phyloP scores from a whole-genome alignment of 352 stramenopile species.

The Phytophthora tubulina region DNA sequence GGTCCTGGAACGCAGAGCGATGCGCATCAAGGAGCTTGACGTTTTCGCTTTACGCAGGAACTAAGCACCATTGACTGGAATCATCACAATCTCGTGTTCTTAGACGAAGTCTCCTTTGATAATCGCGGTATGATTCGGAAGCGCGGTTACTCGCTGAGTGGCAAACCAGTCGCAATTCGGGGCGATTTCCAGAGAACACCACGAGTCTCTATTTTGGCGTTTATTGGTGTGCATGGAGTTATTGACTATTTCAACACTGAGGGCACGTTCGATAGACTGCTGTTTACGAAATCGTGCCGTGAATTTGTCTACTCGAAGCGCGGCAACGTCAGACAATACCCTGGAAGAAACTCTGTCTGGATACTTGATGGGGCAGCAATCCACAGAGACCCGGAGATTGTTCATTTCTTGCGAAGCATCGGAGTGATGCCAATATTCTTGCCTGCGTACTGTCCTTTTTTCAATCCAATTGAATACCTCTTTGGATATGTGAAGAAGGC shows the following conservation, averaged over 20 bases:
- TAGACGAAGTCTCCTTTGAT: conserved; percentile 44
- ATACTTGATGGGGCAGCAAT: background rate
- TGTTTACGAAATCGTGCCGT: background rate
- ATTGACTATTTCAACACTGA: conserved; percentile 24
- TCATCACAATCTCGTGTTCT: conserved; percentile 25
- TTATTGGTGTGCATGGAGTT: conserved; percentile 28
- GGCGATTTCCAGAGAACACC: conserved; percentile 38
- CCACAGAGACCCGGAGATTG: background rate
- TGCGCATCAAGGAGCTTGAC: conserved; percentile 37
- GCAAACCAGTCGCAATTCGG: no score
- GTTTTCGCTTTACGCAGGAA: conserved; percentile 37
- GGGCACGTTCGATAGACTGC: background rate
- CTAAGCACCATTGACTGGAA: conserved; percentile 25
- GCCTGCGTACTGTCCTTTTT: background rate
- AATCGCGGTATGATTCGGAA: conserved; percentile 41
- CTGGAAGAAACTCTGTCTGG: background rate
- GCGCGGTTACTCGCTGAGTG: conserved; percentile 25
- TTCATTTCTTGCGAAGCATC: background rate
- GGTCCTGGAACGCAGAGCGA: conserved; percentile 33
- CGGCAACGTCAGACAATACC: background rate
- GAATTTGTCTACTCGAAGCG: background rate
- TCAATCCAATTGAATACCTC: background rate
- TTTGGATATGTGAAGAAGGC: background rate
- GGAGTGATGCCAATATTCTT: background rate
- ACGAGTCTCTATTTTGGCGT: conserved; percentile 21